These are phyloP conservation scores for Epicoccum sorghinum DNA, from an alignment of 2,329 filamentous ascomycete species.

Conservation along the genomic window DNA sequence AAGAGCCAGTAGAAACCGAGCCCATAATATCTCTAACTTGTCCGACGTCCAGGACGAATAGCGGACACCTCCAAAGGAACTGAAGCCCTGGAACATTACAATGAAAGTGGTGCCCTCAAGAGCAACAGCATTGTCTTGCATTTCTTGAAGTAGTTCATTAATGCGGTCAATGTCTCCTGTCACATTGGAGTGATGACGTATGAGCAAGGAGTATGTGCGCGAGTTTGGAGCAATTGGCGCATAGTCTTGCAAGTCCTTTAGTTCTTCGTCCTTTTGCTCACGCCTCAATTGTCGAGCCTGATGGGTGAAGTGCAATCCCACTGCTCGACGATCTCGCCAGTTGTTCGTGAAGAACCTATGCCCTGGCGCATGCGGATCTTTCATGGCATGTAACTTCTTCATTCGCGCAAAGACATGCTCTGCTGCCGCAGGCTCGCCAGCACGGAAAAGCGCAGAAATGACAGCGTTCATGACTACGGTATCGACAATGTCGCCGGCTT, in stretches of 20 bases:
- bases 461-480: slow-evolving; percentile 86
- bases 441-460: slow-evolving; percentile 76
- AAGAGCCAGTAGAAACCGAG: slow-evolving; percentile 33
- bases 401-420: slow-evolving; percentile 84
- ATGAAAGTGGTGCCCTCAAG: slow-evolving; percentile 80
- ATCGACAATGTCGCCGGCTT: slow-evolving; percentile 85
- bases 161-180: slow-evolving; percentile 76
- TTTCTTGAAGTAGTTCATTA: slow-evolving; percentile 76
- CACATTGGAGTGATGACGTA: slow-evolving; percentile 73
- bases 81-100: slow-evolving; percentile 82
- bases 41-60: slow-evolving; percentile 74
- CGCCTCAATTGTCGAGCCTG: slow-evolving; percentile 52
- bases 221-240: slow-evolving; percentile 75
- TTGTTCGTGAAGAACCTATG: slow-evolving; percentile 39
- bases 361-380: slow-evolving; percentile 32
- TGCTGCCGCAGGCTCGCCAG: slow-evolving; percentile 77
- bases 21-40: slow-evolving; percentile 61
- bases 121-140: slow-evolving; percentile 70
- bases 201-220: slow-evolving; percentile 78
- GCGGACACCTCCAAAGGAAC: slow-evolving; percentile 68
- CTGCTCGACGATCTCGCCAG: slow-evolving; percentile 51
- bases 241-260: slow-evolving; percentile 68
- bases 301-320: slow-evolving; percentile 57
- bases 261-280: slow-evolving; percentile 55
- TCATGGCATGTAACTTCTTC: slow-evolving; percentile 65